phyloP scores from a whole-genome alignment of 331 rosid species.

The Malus hybrid region DNA sequence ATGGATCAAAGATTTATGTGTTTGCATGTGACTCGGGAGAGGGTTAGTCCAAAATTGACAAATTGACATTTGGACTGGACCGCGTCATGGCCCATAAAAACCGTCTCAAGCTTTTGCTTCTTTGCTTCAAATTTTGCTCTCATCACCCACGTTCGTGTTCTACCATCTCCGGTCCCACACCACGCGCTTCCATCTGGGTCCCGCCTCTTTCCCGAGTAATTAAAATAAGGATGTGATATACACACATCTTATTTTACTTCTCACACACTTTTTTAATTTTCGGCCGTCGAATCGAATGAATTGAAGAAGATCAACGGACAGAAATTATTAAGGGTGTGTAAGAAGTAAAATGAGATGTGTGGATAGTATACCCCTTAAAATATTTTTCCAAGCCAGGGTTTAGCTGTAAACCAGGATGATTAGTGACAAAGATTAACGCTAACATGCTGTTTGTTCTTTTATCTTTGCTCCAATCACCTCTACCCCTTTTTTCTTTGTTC shows the following conservation, averaged over 20 bases:
- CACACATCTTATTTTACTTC: too few relatives aligned
- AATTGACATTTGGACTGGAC: neutral
- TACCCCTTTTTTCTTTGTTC: neutral
- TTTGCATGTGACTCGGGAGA: neutral
- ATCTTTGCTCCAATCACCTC: neutral
- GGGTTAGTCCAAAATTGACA: neutral
- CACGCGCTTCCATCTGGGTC: slow-evolving; percentile 31
- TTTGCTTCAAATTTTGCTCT: neutral
- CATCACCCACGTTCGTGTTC: slow-evolving; percentile 25
- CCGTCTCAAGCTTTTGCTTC: neutral
- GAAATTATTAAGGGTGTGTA: too few relatives aligned
- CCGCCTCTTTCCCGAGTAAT: neutral
- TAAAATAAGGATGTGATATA: neutral
- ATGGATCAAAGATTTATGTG: neutral
- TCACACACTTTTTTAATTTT: too few relatives aligned
- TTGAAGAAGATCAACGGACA: too few relatives aligned
- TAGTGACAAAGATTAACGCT: slow-evolving; percentile 2
- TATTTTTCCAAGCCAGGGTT: neutral
- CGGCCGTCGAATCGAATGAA: too few relatives aligned
- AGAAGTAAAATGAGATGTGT: too few relatives aligned
- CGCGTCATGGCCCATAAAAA: slow-evolving; percentile 14
- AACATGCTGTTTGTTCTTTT: slow-evolving; percentile 10
- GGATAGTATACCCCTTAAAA: neutral
- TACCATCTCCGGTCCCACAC: slow-evolving; percentile 22
- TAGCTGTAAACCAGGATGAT: slow-evolving; percentile 31